These are phyloP conservation scores for Nissolia schottii DNA, from an alignment of 306 rosid genomes.

Conservation along the genomic window DNA sequence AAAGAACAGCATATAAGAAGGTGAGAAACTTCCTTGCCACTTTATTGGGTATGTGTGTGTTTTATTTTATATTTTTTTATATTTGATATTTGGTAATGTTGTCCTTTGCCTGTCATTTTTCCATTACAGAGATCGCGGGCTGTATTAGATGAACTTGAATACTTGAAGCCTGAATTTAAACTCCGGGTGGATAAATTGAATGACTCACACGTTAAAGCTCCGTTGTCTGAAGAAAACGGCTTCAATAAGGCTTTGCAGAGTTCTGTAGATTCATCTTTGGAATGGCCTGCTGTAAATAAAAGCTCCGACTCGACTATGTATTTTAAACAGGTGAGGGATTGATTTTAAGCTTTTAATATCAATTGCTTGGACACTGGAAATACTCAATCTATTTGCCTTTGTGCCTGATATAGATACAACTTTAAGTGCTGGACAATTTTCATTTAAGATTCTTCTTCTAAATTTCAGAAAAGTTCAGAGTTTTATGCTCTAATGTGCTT, in stretches of 20 bases:
- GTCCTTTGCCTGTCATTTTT: slow-evolving; percentile 18
- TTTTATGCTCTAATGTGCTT: slow-evolving; percentile 9
- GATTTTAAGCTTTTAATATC: background rate
- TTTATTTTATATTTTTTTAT: background rate
- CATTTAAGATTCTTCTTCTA: background rate
- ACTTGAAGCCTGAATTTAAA: slow-evolving; percentile 65
- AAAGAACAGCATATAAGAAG: slow-evolving; percentile 54
- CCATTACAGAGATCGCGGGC: slow-evolving; percentile 44
- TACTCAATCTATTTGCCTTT: background rate
- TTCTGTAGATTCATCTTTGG: slow-evolving; percentile 39
- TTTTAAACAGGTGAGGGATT: slow-evolving; percentile 50
- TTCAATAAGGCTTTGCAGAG: slow-evolving; percentile 35
- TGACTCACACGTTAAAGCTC: slow-evolving; percentile 33
- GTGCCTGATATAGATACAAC: background rate
- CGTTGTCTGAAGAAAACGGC: slow-evolving; percentile 35
- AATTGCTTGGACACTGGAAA: background rate
- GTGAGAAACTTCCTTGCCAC: slow-evolving; percentile 33
- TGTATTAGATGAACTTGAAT: slow-evolving; percentile 79
- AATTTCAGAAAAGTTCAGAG: slow-evolving; percentile 3
- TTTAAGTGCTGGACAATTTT: slow-evolving; percentile 1
- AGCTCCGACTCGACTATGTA: slow-evolving; percentile 30
- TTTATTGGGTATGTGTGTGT: background rate
- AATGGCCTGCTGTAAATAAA: slow-evolving; percentile 48
- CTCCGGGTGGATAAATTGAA: slow-evolving; percentile 48
- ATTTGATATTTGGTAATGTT: background rate